Base-by-base conservation (phyloP, 306 rosid species). In the Trichosanthes cucumerina region DNA sequence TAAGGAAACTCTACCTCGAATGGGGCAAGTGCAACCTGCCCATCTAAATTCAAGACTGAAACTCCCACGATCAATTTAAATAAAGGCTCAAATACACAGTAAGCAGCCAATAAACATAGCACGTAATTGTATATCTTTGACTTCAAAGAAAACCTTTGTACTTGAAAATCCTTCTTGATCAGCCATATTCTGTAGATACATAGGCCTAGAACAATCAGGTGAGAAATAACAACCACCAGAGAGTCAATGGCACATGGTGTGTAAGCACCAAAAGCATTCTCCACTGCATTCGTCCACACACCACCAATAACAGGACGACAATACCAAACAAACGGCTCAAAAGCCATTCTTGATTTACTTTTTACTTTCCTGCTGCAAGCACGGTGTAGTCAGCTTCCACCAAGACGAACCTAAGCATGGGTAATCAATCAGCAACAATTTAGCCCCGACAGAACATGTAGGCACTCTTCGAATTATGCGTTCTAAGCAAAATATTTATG, bases 161-260 rank as follows among this genome's bases (percentile, higher is more conserved):
- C 86, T 50, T 72, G 88, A 80, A 85, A 83, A 86, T 92, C 89
- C 84, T 85, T 94, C 81, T 39, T 86, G 43, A 80, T 89, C 90
- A 87, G 53, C 96, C 98, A 90, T 85, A 86, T 87, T 47, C 97
- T 89, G 66, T 89, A 90, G 78, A 91, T 28, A 78, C 98, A 92
- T 56, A 92, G 68, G 52, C 96, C 90, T 38, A 92, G 85, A 86
- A 92, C 56, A 77, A 87, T 74, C 88, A 92, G 82, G 80, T 94
- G 87, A 64, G 98, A 89, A 79, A 92, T 1, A 53, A 78, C 74
- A 78, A 90, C 58, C 60, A 94, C 98, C 26, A 90, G 33, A 75
- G 96, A 84, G 80, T 94, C 93, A 56, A 88, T 81, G 0, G 88
- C 96, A 63, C 98, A 94, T 0, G 98, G 97, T 62, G 98, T 92